phyloP scores from a whole-genome alignment of 139 green algal genomes.

The Micractinium conductrix region DNA sequence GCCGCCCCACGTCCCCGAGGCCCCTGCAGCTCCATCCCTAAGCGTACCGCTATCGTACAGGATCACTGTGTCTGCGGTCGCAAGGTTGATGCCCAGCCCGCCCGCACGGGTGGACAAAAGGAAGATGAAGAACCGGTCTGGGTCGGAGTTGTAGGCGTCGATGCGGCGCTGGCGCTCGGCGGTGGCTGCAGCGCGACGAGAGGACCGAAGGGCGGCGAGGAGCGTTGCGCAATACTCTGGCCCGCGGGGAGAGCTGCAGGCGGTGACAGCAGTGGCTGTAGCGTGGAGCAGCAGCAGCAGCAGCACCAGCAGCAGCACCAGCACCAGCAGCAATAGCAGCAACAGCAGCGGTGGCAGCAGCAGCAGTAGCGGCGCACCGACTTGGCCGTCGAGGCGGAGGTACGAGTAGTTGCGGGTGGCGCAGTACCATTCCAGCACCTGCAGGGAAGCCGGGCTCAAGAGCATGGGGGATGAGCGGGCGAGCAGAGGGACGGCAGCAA shows the following conservation, averaged over 20 bases:
- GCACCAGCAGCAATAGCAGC: no score
- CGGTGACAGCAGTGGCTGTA: no score
- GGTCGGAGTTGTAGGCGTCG: constrained; percentile 66
- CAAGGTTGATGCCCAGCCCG: constrained; percentile 97
- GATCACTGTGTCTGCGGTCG: constrained; percentile 95
- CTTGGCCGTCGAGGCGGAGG: constrained; percentile 98
- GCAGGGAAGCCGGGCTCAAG: no score
- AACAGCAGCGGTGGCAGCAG: constrained; percentile 10
- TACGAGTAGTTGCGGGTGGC: constrained; percentile 85
- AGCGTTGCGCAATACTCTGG: no score
- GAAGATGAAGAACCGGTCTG: constrained; percentile 90
- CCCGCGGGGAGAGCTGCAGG: no score
- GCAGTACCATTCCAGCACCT: constrained; percentile 95
- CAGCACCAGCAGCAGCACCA: no score
- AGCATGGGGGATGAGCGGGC: no score
- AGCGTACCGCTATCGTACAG: constrained; percentile 87
- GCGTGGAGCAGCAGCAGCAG: no score
- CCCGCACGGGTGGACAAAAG: constrained; percentile 95
- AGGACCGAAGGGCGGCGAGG: no score
- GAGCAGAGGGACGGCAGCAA: no score
- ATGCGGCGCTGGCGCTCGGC: constrained; percentile 32
- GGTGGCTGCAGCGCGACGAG: not conserved
- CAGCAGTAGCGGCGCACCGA: not conserved
- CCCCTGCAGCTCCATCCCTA: not conserved
- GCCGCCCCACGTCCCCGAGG: no score